These are phyloP conservation scores for Dipteronia dyeriana DNA, from an alignment of 345 rosid species.

Conservation along the genomic window DNA sequence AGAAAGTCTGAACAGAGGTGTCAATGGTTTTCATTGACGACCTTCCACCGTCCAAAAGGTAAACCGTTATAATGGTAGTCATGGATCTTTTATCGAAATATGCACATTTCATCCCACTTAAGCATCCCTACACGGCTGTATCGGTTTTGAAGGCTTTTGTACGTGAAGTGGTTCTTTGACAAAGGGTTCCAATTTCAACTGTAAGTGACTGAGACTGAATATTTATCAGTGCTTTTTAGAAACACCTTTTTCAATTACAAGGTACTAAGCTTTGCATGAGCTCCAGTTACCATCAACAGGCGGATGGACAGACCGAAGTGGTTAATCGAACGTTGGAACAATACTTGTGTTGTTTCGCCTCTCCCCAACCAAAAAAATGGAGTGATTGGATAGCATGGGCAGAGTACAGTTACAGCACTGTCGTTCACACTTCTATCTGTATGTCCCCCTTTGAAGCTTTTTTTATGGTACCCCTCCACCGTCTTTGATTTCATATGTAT, in stretches of 20 bases:
- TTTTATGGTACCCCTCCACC: not conserved
- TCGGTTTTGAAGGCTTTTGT: not conserved
- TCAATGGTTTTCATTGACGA: not conserved
- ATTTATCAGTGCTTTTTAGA: not conserved
- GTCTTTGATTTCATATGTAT: not conserved
- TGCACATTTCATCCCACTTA: not conserved
- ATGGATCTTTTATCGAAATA: not conserved
- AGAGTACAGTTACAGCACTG: not conserved
- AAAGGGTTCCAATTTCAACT: no score
- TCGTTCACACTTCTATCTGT: fast-evolving
- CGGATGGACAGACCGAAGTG: not conserved
- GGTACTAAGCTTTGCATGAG: no score
- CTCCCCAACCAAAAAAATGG: not conserved
- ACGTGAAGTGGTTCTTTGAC: not conserved
- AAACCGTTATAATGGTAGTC: not conserved
- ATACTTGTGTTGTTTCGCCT: not conserved
- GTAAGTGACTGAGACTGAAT: not conserved
- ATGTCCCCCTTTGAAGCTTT: not conserved
- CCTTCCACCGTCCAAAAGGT: not conserved
- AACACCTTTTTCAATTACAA: not conserved
- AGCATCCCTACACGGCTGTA: not conserved
- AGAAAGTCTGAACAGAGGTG: not conserved
- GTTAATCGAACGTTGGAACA: not conserved
- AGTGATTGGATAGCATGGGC: not conserved
- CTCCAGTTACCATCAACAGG: not conserved